A percentile compares a stretch with the other conserved stretches of the same genome.
Conservation (phyloP, 169 alveolate genomes). For the Besnoitia besnoiti region DNA sequence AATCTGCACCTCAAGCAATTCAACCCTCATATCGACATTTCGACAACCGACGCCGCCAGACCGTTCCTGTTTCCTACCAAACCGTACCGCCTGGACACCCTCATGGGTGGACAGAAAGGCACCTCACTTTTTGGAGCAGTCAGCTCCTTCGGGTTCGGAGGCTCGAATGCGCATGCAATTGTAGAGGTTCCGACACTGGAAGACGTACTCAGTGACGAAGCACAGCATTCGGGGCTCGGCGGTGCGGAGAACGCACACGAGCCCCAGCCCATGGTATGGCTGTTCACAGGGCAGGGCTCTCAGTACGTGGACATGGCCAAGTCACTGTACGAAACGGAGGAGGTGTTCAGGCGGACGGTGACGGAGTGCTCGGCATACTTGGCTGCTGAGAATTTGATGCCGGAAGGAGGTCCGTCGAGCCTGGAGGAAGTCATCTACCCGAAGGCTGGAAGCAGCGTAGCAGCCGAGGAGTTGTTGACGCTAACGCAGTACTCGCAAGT, state of each 20-base stretch:
- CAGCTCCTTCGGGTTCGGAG: constrained; percentile 76
- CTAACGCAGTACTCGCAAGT: constrained; percentile 71
- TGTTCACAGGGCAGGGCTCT: constrained; percentile 75
- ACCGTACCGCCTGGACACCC: constrained; percentile 30
- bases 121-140: constrained; percentile 67
- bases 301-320: constrained; percentile 70
- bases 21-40: constrained; percentile 75
- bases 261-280: constrained; percentile 37
- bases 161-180: constrained; percentile 60
- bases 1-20: constrained; percentile 71
- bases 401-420: constrained; percentile 19
- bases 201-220: neutral
- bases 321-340: constrained; percentile 50
- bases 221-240: neutral
- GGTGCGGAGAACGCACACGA: neutral
- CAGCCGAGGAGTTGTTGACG: neutral
- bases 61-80: constrained; percentile 39
- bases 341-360: constrained; percentile 56
- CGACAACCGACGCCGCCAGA: neutral
- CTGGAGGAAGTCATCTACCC: constrained; percentile 69
- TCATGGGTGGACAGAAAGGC: neutral
- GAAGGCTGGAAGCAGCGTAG: neutral
- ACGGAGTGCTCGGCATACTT: constrained; percentile 53
- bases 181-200: constrained; percentile 60
- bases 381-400: neutral